A percentile compares a stretch with the other conserved stretches of the same genome.
Conservation (phyloP, 192 early-diverging fungal species). For the Coemansia sp. region DNA sequence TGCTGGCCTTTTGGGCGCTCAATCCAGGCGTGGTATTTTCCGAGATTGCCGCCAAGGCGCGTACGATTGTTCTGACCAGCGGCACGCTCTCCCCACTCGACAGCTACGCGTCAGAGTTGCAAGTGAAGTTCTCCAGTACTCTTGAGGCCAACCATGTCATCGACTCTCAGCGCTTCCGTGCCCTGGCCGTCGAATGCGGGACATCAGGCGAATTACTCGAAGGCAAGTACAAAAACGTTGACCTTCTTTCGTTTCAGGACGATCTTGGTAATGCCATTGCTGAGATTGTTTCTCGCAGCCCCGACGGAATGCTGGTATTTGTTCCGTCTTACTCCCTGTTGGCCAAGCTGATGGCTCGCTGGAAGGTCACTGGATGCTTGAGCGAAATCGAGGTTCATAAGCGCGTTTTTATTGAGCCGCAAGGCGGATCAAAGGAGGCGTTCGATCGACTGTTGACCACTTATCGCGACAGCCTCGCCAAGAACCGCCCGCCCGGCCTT, state of each 20-base stretch:
- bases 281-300: constrained; percentile 36
- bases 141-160: constrained; percentile 74
- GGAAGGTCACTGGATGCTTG: constrained; percentile 35
- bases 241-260: constrained; percentile 58
- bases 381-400: constrained; percentile 32
- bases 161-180: constrained; percentile 59
- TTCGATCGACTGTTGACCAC: constrained; percentile 42
- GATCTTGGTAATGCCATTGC: constrained; percentile 55
- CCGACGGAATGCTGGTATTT: constrained; percentile 56
- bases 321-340: constrained; percentile 51
- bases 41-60: constrained; percentile 44
- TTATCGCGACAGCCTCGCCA: constrained; percentile 36
- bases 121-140: constrained; percentile 53
- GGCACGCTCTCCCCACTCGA: constrained; percentile 69
- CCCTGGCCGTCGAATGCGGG: constrained; percentile 57
- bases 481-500: constrained; percentile 13
- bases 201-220: constrained; percentile 44
- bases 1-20: constrained; percentile 45
- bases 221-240: constrained; percentile 47
- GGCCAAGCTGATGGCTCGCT: constrained; percentile 47
- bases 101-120: constrained; percentile 62
- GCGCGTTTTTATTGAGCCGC: constrained; percentile 47
- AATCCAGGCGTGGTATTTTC: constrained; percentile 41
- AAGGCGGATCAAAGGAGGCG: constrained; percentile 35
- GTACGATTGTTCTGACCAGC: constrained; percentile 63